Conservation (phyloP, 371 early-diverging fungal genomes). For the Saksenaea oblongispora region DNA sequence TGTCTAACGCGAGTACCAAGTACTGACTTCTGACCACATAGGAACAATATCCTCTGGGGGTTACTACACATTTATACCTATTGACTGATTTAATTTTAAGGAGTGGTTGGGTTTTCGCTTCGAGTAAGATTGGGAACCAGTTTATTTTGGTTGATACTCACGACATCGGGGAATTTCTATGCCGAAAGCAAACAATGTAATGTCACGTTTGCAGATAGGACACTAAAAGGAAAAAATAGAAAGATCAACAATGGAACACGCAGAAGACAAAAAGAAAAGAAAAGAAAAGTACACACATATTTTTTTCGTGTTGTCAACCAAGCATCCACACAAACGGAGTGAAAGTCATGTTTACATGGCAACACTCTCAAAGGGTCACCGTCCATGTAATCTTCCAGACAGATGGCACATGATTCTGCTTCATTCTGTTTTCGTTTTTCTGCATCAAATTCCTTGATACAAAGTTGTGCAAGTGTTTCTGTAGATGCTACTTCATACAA, state of each 20-base stretch:
- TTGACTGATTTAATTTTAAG: too few relatives aligned
- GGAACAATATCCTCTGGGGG: too few relatives aligned
- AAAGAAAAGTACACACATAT: slow-evolving; percentile 48
- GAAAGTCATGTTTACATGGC: slow-evolving; percentile 91
- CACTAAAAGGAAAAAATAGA: slow-evolving; percentile 1
- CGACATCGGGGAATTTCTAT: slow-evolving; percentile 1
- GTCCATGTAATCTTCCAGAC: slow-evolving; percentile 85
- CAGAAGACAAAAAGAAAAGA: not conserved
- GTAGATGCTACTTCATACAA: slow-evolving; percentile 67
- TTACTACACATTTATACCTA: too few relatives aligned
- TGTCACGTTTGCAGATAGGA: not conserved
- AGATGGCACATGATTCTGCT: slow-evolving; percentile 86
- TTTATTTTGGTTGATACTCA: not conserved
- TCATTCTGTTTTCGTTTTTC: slow-evolving; percentile 57
- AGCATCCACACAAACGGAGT: slow-evolving; percentile 86
- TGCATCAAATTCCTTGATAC: slow-evolving; percentile 56
- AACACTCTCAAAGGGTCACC: slow-evolving; percentile 78
- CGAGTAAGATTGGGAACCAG: too few relatives aligned
- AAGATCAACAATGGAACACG: not conserved
- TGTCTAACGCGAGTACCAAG: too few relatives aligned
- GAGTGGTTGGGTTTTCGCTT: too few relatives aligned
- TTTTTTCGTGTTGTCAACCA: slow-evolving; percentile 79
- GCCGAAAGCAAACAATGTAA: not conserved
- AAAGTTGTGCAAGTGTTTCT: slow-evolving; percentile 64
- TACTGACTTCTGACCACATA: too few relatives aligned